Percentiles rank a stretch among this genome's conserved stretches.
Evolutionary conservation across 148 eudicot species (phyloP).

Genomic region (Suaeda aralocaspica): DNA sequence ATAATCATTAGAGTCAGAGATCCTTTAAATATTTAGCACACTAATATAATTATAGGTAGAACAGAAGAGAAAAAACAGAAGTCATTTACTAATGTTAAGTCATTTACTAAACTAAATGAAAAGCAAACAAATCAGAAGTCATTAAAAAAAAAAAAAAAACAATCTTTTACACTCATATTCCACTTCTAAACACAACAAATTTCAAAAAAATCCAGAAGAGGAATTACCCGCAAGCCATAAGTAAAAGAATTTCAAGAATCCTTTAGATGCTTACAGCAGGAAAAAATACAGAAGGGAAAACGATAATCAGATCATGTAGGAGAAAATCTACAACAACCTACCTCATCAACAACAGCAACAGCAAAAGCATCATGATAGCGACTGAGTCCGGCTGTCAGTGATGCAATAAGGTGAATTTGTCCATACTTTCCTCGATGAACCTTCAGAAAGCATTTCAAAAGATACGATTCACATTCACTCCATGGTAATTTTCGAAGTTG

Average conservation of each 20-base stretch:
- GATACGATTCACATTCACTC: slow-evolving; percentile 82
- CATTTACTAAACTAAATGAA: neutral
- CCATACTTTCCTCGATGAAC: slow-evolving; percentile 96
- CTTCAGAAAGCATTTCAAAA: slow-evolving; percentile 89
- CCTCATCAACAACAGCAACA: slow-evolving; percentile 98
- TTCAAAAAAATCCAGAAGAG: neutral
- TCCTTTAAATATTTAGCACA: too few species aligned
- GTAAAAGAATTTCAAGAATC: neutral
- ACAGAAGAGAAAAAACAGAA: too few species aligned
- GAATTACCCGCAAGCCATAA: neutral
- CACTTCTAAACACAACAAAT: neutral
- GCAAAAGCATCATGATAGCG: slow-evolving; percentile 94
- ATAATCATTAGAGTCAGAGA: too few species aligned
- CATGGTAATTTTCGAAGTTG: slow-evolving; percentile 97
- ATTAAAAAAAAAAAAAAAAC: too few species aligned
- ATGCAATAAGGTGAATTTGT: slow-evolving; percentile 94
- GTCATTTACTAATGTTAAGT: too few species aligned
- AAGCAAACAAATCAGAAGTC: neutral
- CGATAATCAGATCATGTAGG: neutral
- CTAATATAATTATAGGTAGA: too few species aligned
- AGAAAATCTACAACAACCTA: slow-evolving; percentile 23
- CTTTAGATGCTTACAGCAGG: neutral
- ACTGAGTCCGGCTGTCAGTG: slow-evolving; percentile 89
- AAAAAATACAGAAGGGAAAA: neutral
- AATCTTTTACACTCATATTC: neutral